Base-by-base conservation (phyloP, 345 rosid genomes). In the Kandelia obovata region DNA sequence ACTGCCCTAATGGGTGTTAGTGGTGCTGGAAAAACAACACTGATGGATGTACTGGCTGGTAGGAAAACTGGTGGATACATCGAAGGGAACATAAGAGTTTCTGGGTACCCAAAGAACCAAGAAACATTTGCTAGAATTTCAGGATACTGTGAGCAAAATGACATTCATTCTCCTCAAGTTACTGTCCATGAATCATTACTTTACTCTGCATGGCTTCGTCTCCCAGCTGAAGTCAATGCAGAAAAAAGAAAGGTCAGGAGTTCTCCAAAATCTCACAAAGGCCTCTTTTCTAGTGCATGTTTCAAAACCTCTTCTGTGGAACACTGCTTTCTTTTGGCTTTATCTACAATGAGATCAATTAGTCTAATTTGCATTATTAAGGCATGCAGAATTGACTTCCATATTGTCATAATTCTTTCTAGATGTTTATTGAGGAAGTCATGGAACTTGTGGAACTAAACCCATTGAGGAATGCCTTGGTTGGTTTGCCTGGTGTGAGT, bases 11-110 rank as follows among this genome's bases (percentile, higher is more conserved):
- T 88, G 94, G 94, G 91, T 63, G 91, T 87, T 20, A 85, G 89
- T 21, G 95, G 95, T 8, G 96, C 97, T 20, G 97, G 97, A 3
- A 91, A 91, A 78, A 89, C 97, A n/a, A 91, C 97, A 65, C 61
- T 91, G 66, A 89, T 91, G 97, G 97, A 91, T 83, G 97, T 91
- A 55, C 75, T 91, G 28, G 95, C 97, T 26, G 97, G 97, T 68
- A 83, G 97, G 65, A 91, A 91, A 81, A 86, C 91, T 25, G 92
- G 91, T 46, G 95, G 97, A 47, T 87, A 85, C 61, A 83, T 89
- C 1, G 89, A 86, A 34, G 97, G 97, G 7, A 74, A 76, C 68
- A 87, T 91, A 59, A 79, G 73, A 23, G 71, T 91, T 66, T 91
- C 97, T 2, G 97, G 97, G 32, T 85, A 79, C 65, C 91, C 85